phyloP scores from a whole-genome alignment of 2,329 filamentous ascomycete species.

The Rutstroemia sp. region DNA sequence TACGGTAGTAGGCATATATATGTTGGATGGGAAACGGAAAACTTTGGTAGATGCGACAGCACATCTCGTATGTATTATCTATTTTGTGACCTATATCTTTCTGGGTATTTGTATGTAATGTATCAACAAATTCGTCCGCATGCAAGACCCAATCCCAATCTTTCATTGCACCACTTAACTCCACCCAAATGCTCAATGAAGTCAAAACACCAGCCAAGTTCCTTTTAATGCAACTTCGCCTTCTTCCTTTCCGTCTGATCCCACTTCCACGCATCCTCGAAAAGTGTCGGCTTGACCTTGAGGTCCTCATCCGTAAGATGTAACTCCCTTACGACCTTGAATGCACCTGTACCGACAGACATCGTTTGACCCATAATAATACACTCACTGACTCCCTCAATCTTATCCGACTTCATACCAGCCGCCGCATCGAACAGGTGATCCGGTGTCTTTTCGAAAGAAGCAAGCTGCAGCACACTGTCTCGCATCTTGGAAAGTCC shows the following conservation, averaged over 20 bases:
- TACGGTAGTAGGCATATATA: no score
- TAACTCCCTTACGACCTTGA: conserved; percentile 77
- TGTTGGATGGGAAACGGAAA: no score
- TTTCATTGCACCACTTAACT: background rate
- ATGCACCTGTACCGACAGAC: conserved; percentile 81
- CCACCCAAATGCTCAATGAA: background rate
- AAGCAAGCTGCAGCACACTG: conserved; percentile 84
- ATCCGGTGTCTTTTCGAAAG: conserved; percentile 97
- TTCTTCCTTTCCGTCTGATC: conserved; percentile 27
- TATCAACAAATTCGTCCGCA: no score
- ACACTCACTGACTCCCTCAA: conserved; percentile 91
- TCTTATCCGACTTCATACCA: conserved; percentile 82
- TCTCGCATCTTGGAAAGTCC: conserved; percentile 96
- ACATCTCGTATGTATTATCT: no score
- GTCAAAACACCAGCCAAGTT: background rate
- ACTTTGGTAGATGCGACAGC: no score
- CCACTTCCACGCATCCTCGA: conserved; percentile 59
- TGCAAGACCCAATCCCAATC: background rate
- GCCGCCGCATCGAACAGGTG: conserved; percentile 94
- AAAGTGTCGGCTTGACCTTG: conserved; percentile 48
- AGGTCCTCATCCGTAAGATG: conserved; percentile 54
- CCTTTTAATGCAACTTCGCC: background rate
- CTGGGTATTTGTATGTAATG: no score
- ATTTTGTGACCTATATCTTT: no score
- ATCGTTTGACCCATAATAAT: conserved; percentile 99